A percentile compares a stretch with the other conserved stretches of the same genome.
These are phyloP conservation scores for Fusarium chlamydosporum DNA, from an alignment of 2,329 filamentous ascomycete species.

Conservation along the genomic window DNA sequence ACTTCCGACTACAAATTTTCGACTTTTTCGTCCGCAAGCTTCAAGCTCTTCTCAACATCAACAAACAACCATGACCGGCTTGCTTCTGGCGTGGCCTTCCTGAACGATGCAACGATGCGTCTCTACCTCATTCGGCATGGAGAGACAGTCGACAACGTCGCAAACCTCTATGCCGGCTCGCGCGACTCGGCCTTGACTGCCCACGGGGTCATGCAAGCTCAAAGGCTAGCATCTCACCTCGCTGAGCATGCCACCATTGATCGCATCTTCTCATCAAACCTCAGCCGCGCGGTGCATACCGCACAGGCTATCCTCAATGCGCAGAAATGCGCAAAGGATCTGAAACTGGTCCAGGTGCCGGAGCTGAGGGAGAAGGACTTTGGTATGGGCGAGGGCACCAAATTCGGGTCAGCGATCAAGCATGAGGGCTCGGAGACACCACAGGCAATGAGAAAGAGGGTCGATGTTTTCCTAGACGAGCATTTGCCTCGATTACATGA, in stretches of 20 bases:
- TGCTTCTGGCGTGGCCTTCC: constrained; percentile 34
- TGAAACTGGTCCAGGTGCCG: constrained; percentile 45
- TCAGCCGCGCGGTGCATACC: constrained; percentile 80
- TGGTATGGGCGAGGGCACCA: constrained; percentile 77
- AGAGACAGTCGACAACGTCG: constrained; percentile 92
- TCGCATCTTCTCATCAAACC: constrained; percentile 83
- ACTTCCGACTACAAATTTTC: constrained; percentile 36
- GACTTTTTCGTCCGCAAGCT: constrained; percentile 26
- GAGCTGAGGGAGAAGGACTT: constrained; percentile 81
- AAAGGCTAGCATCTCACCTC: constrained; percentile 76
- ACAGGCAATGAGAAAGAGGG: constrained; percentile 74
- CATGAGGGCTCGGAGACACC: constrained; percentile 74
- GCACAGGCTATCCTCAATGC: constrained; percentile 75
- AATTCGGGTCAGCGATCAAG: constrained; percentile 59
- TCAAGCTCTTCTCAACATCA: neutral
- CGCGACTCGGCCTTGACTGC: constrained; percentile 85
- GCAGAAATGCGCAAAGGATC: constrained; percentile 56
- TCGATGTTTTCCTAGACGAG: constrained; percentile 74
- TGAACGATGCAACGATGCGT: constrained; percentile 54
- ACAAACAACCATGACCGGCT: constrained; percentile 44
- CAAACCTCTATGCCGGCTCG: constrained; percentile 81
- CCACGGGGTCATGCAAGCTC: constrained; percentile 85
- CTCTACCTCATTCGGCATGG: constrained; percentile 87
- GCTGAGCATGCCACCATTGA: constrained; percentile 59
- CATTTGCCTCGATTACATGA: constrained; percentile 68